Percentiles rank a stretch among this genome's conserved stretches.
These are phyloP conservation scores for Phaeosphaeriaceae sp. DNA, from an alignment of 2,329 filamentous ascomycete species.

Conservation along the genomic window DNA sequence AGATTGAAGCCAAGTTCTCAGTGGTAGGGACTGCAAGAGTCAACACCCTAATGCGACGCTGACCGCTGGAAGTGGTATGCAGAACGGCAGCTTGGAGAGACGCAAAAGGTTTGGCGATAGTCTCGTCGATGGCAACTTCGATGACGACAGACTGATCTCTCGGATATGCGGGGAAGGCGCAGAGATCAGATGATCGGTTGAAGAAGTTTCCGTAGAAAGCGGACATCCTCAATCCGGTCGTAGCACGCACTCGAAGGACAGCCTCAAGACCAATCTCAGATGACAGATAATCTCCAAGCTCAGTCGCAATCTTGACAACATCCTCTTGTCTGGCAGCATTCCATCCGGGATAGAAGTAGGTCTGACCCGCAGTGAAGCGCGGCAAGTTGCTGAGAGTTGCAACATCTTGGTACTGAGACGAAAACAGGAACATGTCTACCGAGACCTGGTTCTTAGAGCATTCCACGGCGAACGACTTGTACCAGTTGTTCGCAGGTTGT, in stretches of 20 bases:
- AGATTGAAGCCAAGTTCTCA: constrained; percentile 86
- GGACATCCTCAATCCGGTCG: constrained; percentile 93
- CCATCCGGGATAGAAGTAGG: constrained; percentile 98
- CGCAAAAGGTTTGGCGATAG: constrained; percentile 85
- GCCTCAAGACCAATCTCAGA: constrained; percentile 96
- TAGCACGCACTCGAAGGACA: constrained; percentile 92
- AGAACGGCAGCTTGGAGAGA: constrained; percentile 86
- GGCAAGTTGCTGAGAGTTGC: constrained; percentile 95
- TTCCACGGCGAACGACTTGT: constrained; percentile 98
- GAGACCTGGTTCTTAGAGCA: constrained; percentile 99
- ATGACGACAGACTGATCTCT: constrained; percentile 97
- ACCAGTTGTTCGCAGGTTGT: constrained; percentile 94
- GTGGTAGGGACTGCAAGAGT: constrained; percentile 94
- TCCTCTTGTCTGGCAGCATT: constrained; percentile 93
- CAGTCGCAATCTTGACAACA: constrained; percentile 95
- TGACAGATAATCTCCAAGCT: constrained; percentile 97
- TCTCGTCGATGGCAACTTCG: constrained; percentile 97
- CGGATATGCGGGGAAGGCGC: constrained; percentile 96
- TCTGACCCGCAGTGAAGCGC: constrained; percentile 95
- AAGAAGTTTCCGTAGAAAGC: constrained; percentile 99
- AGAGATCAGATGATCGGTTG: constrained; percentile 96
- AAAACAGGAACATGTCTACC: constrained; percentile 60
- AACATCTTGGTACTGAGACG: constrained; percentile 78
- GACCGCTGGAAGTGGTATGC: constrained; percentile 97
- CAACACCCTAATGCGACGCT: constrained; percentile 92